These are phyloP conservation scores for Wakefieldia striispora DNA, from an alignment of 768 basidiomycete genomes.

Conservation along the genomic window DNA sequence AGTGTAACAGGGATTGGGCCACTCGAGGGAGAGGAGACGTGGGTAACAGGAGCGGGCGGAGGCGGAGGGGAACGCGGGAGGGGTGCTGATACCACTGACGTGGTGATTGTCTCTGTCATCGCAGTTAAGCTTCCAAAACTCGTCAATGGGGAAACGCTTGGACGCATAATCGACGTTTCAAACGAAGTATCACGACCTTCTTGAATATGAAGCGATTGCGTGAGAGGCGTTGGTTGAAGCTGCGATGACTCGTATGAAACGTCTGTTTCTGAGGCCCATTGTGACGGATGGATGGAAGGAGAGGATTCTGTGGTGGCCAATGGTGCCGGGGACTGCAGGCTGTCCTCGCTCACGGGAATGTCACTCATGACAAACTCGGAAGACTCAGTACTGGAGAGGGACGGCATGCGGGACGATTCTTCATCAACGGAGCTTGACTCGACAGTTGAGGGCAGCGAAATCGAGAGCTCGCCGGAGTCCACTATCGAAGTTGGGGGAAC, in stretches of 20 bases:
- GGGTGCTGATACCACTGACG: constrained; percentile 16
- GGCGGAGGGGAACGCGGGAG: background rate
- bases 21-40: constrained; percentile 33
- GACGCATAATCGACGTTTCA: constrained; percentile 72
- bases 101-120: constrained; percentile 33
- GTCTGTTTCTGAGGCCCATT: constrained; percentile 66
- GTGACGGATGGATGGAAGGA: constrained; percentile 39
- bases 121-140: constrained; percentile 34
- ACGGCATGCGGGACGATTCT: constrained; percentile 33
- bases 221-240: constrained; percentile 68
- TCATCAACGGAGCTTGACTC: constrained; percentile 31
- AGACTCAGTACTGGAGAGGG: constrained; percentile 42
- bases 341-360: constrained; percentile 28
- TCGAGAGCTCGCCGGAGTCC: constrained; percentile 21
- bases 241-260: constrained; percentile 75
- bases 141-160: constrained; percentile 44
- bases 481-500: constrained; percentile 16
- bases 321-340: constrained; percentile 34
- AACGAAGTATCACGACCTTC: constrained; percentile 65
- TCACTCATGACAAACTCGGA: constrained; percentile 32
- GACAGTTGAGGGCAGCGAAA: constrained; percentile 29
- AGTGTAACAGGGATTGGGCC: constrained; percentile 30
- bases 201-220: constrained; percentile 46
- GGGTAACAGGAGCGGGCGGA: constrained; percentile 16
- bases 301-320: constrained; percentile 36